A percentile compares a stretch with the other conserved stretches of the same genome.
These are phyloP conservation scores for Davidsoniella virescens DNA, from an alignment of 2,329 filamentous ascomycete species.

Conservation along the genomic window DNA sequence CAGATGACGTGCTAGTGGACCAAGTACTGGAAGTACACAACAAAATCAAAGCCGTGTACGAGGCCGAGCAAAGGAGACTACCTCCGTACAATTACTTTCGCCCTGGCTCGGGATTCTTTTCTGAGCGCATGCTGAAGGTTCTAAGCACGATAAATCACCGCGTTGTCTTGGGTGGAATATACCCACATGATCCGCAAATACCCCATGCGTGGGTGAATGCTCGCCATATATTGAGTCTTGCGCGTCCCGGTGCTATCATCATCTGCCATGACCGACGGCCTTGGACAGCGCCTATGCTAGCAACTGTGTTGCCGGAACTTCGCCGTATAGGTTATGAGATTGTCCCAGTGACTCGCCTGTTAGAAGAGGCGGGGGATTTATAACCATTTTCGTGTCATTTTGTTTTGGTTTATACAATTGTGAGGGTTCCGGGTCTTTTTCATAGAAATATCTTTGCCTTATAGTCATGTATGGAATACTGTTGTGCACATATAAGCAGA, in stretches of 20 bases:
- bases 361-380: constrained; percentile 23
- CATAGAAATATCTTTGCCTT: not conserved
- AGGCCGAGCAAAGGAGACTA: constrained; percentile 23
- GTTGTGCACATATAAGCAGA: not conserved
- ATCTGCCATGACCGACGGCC: constrained; percentile 70
- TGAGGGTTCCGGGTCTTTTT: not conserved
- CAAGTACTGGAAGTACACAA: constrained; percentile 51
- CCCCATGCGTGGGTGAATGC: constrained; percentile 53
- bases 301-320: constrained; percentile 54
- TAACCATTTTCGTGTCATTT: not conserved
- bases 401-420: constrained; percentile 5
- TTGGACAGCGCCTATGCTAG: constrained; percentile 74
- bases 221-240: constrained; percentile 64
- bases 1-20: constrained; percentile 37
- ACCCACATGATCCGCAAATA: constrained; percentile 85
- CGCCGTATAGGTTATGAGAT: constrained; percentile 52
- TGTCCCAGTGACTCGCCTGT: constrained; percentile 52
- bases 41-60: constrained; percentile 42
- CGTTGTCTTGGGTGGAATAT: constrained; percentile 68
- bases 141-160: constrained; percentile 47
- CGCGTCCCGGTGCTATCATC: constrained; percentile 59
- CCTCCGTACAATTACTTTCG: constrained; percentile 54
- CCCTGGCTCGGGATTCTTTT: constrained; percentile 76
- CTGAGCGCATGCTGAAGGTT: constrained; percentile 45
- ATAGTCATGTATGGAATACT: not conserved